Evolutionary conservation across 2,329 filamentous ascomycete species (phyloP).

Genomic region (Ophiostoma sp.): DNA sequence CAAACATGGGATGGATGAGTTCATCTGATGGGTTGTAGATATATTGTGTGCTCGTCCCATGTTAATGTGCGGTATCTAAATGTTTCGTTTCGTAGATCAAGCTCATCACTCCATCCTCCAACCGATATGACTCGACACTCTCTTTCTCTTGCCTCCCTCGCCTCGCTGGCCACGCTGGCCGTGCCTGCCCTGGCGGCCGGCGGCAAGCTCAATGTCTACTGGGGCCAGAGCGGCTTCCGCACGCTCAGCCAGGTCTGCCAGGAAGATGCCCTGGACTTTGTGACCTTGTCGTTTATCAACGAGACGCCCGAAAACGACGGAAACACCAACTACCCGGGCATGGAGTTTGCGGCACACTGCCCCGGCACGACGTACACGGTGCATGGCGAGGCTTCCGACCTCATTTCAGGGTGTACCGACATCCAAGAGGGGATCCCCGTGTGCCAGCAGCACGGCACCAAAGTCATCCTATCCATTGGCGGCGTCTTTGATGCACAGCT

Average conservation of each 20-base stretch:
- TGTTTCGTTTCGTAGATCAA: neutral
- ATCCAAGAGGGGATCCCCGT: slow-evolving; percentile 41
- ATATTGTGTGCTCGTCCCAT: neutral
- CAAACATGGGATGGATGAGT: neutral
- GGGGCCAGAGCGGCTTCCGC: slow-evolving; percentile 16
- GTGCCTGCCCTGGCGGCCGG: slow-evolving; percentile 9
- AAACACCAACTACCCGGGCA: slow-evolving; percentile 38
- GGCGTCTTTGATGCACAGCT: slow-evolving; percentile 42
- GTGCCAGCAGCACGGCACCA: slow-evolving; percentile 59
- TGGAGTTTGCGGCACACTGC: slow-evolving; percentile 42
- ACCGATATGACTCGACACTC: neutral
- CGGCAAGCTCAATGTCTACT: slow-evolving; percentile 22
- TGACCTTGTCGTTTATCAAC: slow-evolving; percentile 43
- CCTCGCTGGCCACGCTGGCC: neutral
- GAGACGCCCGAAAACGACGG: slow-evolving; percentile 41
- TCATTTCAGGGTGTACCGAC: slow-evolving; percentile 37
- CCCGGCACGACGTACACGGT: slow-evolving; percentile 35
- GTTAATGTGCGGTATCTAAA: neutral
- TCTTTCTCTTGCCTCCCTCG: neutral
- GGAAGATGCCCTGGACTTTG: slow-evolving; percentile 36
- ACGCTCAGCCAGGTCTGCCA: slow-evolving; percentile 11
- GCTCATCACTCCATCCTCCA: neutral
- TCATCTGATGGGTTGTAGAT: neutral
- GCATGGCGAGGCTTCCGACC: slow-evolving; percentile 33
- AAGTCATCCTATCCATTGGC: slow-evolving; percentile 61